phyloP scores from a whole-genome alignment of 1,284 basidiomycete species.

The Prillingera fragicola region DNA sequence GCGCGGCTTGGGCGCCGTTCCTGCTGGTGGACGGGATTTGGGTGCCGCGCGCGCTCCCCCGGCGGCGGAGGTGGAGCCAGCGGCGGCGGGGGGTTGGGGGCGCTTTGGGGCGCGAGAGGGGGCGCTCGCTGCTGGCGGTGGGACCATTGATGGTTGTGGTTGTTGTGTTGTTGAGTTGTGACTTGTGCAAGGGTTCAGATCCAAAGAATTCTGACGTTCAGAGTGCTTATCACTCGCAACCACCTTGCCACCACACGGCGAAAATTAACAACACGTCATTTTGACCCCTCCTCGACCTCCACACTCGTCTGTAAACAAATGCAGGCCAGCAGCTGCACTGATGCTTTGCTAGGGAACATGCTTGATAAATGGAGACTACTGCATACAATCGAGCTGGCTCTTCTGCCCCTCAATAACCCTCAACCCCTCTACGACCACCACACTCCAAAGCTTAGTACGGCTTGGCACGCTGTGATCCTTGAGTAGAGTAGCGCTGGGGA shows the following conservation, averaged over 20 bases:
- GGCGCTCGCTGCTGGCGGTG: slow-evolving; percentile 6
- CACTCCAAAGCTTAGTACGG: slow-evolving; percentile 46
- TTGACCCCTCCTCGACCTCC: no score
- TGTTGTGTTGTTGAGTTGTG: neutral
- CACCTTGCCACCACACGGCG: neutral
- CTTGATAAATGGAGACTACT: no score
- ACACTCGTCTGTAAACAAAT: no score
- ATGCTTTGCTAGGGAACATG: no score
- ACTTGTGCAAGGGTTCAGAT: no score
- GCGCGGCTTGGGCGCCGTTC: slow-evolving; percentile 4
- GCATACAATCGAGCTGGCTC: no score
- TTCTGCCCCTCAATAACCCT: no score
- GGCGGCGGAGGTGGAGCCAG: neutral
- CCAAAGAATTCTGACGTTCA: no score
- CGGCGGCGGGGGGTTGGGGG: neutral
- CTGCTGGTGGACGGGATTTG: slow-evolving; percentile 1
- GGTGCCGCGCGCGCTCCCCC: neutral
- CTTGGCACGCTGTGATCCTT: slow-evolving; percentile 41
- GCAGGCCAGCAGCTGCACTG: no score
- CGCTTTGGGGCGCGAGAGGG: neutral
- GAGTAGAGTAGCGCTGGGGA: slow-evolving; percentile 59
- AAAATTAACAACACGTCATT: neutral
- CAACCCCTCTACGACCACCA: no score
- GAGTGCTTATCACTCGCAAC: neutral
- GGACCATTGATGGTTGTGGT: neutral